Evolutionary conservation across 1,139 yeast species (phyloP).

Genomic region (Tardiomyces digboiensis): DNA sequence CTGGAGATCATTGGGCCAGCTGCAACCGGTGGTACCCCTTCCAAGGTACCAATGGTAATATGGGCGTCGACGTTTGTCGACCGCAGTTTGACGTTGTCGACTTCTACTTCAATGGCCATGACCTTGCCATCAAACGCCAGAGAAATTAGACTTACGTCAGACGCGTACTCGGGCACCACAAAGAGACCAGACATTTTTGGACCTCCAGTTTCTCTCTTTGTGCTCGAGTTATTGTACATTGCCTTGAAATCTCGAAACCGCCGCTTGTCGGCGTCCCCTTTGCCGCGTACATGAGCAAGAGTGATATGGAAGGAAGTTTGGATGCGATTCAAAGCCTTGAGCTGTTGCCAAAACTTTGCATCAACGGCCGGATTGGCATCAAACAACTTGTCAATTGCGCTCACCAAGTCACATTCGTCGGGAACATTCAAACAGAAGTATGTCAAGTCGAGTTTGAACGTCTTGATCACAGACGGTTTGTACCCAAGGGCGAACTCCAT

Average conservation of each 20-base stretch:
- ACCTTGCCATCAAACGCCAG: slow-evolving; percentile 45
- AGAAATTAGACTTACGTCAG: slow-evolving; percentile 34
- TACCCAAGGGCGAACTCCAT: slow-evolving; percentile 18
- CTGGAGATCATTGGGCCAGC: background rate
- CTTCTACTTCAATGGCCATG: slow-evolving; percentile 46
- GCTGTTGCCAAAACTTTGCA: slow-evolving; percentile 15
- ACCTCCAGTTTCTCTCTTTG: slow-evolving; percentile 13
- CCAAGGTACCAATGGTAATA: slow-evolving; percentile 63
- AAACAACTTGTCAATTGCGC: slow-evolving; percentile 11
- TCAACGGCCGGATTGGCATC: slow-evolving; percentile 11
- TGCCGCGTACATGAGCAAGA: slow-evolving; percentile 42
- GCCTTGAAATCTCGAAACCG: slow-evolving; percentile 25
- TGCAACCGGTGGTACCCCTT: slow-evolving; percentile 10
- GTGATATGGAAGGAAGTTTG: slow-evolving; percentile 72
- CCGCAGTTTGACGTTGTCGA: slow-evolving; percentile 24
- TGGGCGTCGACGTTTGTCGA: slow-evolving; percentile 48
- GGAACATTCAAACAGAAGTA: slow-evolving; percentile 13
- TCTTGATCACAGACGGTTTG: slow-evolving; percentile 17
- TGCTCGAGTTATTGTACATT: slow-evolving; percentile 6
- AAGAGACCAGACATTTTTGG: slow-evolving; percentile 17
- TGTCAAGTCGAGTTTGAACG: slow-evolving; percentile 8
- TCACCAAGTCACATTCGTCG: slow-evolving; percentile 8
- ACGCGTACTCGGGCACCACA: background rate
- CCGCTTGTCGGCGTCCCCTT: slow-evolving; percentile 10
- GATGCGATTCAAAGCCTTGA: slow-evolving; percentile 33